Evolutionary conservation across 495 filamentous ascomycete species (phyloP), one percentile per base, ranked within the genome.

Genomic region (Penicillium taxi): DNA sequence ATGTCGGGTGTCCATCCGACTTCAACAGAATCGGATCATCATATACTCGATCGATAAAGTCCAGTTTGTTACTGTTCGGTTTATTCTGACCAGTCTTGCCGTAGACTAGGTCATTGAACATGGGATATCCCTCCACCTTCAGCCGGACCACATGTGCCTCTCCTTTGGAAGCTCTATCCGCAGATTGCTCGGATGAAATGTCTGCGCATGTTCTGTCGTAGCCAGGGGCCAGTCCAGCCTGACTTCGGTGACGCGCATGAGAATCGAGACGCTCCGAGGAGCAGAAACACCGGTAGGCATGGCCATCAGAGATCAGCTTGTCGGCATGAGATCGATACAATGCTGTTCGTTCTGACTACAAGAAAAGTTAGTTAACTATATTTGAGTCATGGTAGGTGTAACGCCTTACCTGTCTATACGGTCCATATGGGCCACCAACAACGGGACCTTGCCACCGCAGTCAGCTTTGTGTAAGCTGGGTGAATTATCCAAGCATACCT

Each of bases 261-360:
- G 67, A 48, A 32, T 81, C 68, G 9, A 94, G 70, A 9, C 82
- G 73, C 40, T 85, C 75, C 1, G 80, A 60, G 9, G 81, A 74
- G 61, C 91, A 98, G 62, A 96, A 98, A 60, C 91, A 98, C 36
- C 88, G 76, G 63, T 96, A 98, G 4, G 86, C 91, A 45, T 81
- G 72, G 25, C 80, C 84, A 17, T 72, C 66, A 4, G 70, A 42
- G 22, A 96, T 61, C 17, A 98, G 66, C n/a, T 75, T 62, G 8
- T 82, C 51, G 23, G 81, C 82, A 50, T 93, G 80, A 37, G 77
- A 50, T 40, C 67, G 69, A 52, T 98, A 94, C n/a, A 88, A 53
- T 1, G 58, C 55, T 9, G 80, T 78, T 46, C 91, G 72, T 53
- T 95, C 80, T 0, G 90, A 96, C 82, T 95, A 45, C 12, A 32